A percentile compares a stretch with the other conserved stretches of the same genome.
phyloP scores from a whole-genome alignment of 2,329 filamentous ascomycete genomes.

The Pseudogymnoascus sp. region DNA sequence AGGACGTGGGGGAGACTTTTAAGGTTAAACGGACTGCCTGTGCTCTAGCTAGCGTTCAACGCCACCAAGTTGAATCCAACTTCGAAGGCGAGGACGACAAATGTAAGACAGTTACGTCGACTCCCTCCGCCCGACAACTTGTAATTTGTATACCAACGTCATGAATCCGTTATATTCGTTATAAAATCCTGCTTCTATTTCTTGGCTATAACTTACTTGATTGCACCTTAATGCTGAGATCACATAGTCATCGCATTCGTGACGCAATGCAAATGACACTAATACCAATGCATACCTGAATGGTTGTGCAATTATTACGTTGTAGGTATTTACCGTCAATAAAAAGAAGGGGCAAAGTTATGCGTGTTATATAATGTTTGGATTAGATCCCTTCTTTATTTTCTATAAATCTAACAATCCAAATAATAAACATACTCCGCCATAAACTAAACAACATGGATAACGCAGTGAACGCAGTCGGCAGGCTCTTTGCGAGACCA shows the following conservation, averaged over 20 bases:
- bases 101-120: background rate
- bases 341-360: background rate
- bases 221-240: background rate
- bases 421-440: background rate
- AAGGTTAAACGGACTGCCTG: background rate
- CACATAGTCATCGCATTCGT: background rate
- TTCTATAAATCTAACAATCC: background rate
- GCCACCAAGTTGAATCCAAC: background rate
- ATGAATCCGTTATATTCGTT: background rate
- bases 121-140: background rate
- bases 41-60: background rate
- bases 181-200: background rate
- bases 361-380: background rate
- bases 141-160: slow-evolving; percentile 1
- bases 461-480: slow-evolving; percentile 17
- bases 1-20: background rate
- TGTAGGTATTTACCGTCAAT: background rate
- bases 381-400: background rate
- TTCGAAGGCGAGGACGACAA: too few relatives aligned
- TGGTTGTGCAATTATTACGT: slow-evolving; percentile 8
- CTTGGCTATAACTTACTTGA: background rate
- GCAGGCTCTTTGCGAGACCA: slow-evolving; percentile 15
- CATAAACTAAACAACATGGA: slow-evolving; percentile 12
- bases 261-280: background rate
- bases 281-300: background rate